Percentiles rank a stretch among this genome's conserved stretches.
Conservation (phyloP, 139 green algal genomes). For the Coelastrella sp. region DNA sequence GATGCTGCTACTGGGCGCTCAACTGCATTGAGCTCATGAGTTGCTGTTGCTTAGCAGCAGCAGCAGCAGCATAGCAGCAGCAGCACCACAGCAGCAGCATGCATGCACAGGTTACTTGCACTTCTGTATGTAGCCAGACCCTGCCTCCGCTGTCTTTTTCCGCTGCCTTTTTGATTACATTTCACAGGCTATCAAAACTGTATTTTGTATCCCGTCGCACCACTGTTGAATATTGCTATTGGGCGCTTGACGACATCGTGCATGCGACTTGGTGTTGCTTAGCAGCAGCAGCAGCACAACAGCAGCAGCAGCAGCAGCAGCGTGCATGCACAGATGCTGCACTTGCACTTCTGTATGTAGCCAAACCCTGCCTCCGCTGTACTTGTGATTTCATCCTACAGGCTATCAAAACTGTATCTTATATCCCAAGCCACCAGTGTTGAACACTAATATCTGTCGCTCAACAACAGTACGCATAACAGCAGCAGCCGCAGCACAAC, state of each 20-base stretch:
- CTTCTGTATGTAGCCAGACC: too few species aligned
- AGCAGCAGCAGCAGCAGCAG: too few species aligned
- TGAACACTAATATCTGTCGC: conserved; percentile 63
- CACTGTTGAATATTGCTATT: conserved; percentile 75
- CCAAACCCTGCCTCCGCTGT: background rate
- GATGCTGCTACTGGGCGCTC: conserved; percentile 69
- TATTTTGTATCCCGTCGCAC: conserved; percentile 87
- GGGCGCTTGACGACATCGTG: conserved; percentile 74
- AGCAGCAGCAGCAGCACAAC: too few species aligned
- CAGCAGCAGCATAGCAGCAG: background rate
- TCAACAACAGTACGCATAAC: too few species aligned
- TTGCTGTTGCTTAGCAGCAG: too few species aligned
- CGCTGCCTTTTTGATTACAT: conserved; percentile 47
- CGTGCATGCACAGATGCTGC: background rate
- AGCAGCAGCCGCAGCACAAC: too few species aligned
- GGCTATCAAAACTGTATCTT: conserved; percentile 71
- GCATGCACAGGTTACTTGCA: too few species aligned
- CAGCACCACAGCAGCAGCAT: conserved; percentile 5
- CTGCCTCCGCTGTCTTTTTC: too few species aligned
- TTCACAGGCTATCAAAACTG: conserved; percentile 53
- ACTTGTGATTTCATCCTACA: background rate
- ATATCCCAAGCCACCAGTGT: conserved; percentile 84
- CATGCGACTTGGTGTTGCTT: too few species aligned
- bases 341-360: too few species aligned
- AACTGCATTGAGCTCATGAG: conserved; percentile 66